Conservation (phyloP, 257 asterid genomes). For the Leptodermis oblonga region DNA sequence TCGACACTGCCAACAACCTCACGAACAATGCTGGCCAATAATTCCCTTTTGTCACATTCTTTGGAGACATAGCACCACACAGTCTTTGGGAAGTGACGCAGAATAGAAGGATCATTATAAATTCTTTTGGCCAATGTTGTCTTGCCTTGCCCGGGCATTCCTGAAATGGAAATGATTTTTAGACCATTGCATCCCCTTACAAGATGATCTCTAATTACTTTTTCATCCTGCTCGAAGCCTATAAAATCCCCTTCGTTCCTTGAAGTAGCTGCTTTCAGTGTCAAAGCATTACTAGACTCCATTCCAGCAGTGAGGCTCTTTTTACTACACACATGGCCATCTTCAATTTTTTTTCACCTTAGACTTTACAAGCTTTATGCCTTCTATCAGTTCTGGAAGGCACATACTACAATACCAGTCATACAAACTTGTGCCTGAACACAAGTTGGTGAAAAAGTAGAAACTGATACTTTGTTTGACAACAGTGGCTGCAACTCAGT, state of each 20-base stretch:
- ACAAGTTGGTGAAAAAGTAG: background rate
- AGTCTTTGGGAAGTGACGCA: background rate
- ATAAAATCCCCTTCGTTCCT: background rate
- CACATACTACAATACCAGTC: background rate
- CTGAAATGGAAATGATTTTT: background rate
- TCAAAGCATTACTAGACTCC: background rate
- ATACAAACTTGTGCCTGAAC: background rate
- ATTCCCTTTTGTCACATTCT: background rate
- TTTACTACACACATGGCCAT: background rate
- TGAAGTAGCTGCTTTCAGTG: background rate
- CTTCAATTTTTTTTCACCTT: background rate
- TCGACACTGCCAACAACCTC: background rate
- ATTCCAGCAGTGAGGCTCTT: too few species aligned
- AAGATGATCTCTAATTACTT: background rate
- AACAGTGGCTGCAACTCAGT: too few species aligned
- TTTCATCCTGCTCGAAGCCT: background rate
- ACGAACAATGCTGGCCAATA: background rate
- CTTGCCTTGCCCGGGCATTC: background rate
- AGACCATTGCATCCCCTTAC: background rate
- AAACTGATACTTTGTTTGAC: too few species aligned
- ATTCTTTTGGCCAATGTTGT: background rate
- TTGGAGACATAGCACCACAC: background rate
- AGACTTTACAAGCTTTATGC: background rate
- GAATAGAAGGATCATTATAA: background rate
- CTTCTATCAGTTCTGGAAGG: background rate